Evolutionary conservation across 139 green algal genomes (phyloP).

Genomic region (Pleodorina starrii): DNA sequence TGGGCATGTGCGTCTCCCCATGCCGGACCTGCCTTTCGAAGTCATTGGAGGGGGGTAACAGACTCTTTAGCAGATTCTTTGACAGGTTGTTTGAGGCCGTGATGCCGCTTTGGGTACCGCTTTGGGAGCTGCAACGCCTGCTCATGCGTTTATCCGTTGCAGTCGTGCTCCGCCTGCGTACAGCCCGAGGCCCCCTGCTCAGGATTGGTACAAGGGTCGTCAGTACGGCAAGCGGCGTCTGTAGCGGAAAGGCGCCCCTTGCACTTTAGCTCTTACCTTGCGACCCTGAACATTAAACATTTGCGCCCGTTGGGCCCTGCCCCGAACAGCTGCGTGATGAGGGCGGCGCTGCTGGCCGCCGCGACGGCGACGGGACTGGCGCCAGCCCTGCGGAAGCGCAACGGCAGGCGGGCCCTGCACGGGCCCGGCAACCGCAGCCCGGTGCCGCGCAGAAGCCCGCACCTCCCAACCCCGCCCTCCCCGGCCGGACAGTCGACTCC

Average conservation of each 20-base stretch:
- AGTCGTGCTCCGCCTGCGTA: background rate
- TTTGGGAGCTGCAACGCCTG: background rate
- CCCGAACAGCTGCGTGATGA: background rate
- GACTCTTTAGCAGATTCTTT: too few species aligned
- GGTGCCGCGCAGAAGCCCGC: background rate
- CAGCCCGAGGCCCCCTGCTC: background rate
- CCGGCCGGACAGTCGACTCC: background rate
- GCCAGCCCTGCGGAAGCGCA: background rate
- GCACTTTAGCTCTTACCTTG: background rate
- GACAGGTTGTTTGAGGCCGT: background rate
- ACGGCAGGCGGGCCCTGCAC: background rate
- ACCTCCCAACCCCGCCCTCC: background rate
- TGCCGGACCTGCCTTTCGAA: too few species aligned
- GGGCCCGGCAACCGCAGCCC: background rate
- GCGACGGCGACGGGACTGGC: background rate
- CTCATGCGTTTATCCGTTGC: background rate
- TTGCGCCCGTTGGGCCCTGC: background rate
- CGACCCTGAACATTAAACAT: background rate
- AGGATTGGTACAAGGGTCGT: background rate
- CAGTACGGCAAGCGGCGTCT: too few species aligned
- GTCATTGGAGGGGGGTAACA: too few species aligned
- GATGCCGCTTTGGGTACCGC: background rate
- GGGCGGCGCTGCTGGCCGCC: background rate
- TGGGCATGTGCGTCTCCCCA: background rate
- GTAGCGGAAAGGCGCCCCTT: too few species aligned